A percentile compares a stretch with the other conserved stretches of the same genome.
Conservation (phyloP, 805 yeast genomes). For the Teunomyces aglyptinius region DNA sequence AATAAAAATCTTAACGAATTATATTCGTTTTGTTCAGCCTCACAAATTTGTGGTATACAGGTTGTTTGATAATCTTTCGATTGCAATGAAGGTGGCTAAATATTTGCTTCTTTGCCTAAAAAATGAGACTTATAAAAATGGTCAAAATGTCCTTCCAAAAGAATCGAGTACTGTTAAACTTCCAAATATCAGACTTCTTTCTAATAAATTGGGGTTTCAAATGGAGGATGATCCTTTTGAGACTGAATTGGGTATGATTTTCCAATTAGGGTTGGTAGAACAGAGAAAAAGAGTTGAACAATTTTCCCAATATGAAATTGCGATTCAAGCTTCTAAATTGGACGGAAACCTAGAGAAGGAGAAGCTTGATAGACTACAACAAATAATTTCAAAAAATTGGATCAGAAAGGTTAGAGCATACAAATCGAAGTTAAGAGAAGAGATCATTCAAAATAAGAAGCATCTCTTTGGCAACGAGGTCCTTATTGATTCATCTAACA, state of each 20-base stretch:
- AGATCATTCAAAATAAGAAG: conserved; percentile 33
- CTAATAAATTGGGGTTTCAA: conserved; percentile 25
- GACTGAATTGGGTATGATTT: conserved; percentile 38
- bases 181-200: conserved; percentile 28
- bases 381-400: conserved; percentile 66
- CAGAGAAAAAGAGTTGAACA: conserved; percentile 39
- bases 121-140: conserved; percentile 12
- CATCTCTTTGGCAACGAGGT: conserved; percentile 37
- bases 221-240: conserved; percentile 49
- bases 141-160: conserved; percentile 26
- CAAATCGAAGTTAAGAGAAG: conserved; percentile 34
- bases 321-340: background rate
- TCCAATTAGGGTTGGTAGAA: conserved; percentile 40
- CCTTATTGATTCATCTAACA: conserved; percentile 13
- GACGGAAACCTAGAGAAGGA: conserved; percentile 4
- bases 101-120: conserved; percentile 29
- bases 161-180: conserved; percentile 26
- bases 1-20: conserved; percentile 20
- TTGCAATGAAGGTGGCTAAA: conserved; percentile 32
- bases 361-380: conserved; percentile 32
- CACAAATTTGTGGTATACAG: conserved; percentile 36
- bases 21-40: conserved; percentile 36
- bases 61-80: conserved; percentile 38
- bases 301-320: conserved; percentile 21
- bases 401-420: conserved; percentile 55